Evolutionary conservation across 2,329 filamentous ascomycete species (phyloP).

Genomic region (Aureobasidium sp.): DNA sequence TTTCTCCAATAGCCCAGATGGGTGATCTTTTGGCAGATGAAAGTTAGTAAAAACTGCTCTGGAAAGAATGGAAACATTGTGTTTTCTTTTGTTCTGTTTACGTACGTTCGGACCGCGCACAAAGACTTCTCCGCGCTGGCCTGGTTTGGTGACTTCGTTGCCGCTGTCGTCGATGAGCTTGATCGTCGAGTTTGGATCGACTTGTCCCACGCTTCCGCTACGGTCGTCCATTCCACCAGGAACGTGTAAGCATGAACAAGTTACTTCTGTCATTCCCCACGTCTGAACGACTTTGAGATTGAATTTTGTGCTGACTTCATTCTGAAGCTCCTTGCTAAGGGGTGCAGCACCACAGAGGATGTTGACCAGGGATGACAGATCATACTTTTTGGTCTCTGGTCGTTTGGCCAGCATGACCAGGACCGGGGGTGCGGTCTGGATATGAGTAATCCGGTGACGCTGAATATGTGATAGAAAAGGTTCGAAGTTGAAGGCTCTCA

Average conservation of each 20-base stretch:
- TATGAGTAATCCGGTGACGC: slow-evolving; percentile 29
- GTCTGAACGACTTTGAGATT: slow-evolving; percentile 32
- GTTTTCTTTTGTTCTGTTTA: neutral
- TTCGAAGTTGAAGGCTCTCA: slow-evolving; percentile 31
- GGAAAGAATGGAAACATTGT: neutral
- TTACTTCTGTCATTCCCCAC: slow-evolving; percentile 27
- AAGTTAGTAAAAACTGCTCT: neutral
- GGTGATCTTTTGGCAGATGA: slow-evolving; percentile 14
- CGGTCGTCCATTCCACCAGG: slow-evolving; percentile 28
- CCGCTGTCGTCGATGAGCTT: slow-evolving; percentile 36
- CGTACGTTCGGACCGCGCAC: slow-evolving; percentile 28
- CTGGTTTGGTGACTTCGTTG: slow-evolving; percentile 29
- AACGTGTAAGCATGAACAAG: slow-evolving; percentile 28
- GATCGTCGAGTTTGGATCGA: slow-evolving; percentile 32
- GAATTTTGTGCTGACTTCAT: slow-evolving; percentile 29
- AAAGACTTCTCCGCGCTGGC: slow-evolving; percentile 31
- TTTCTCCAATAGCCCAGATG: slow-evolving; percentile 35
- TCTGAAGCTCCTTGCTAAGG: slow-evolving; percentile 30
- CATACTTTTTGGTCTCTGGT: slow-evolving; percentile 33
- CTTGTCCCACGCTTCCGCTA: slow-evolving; percentile 24
- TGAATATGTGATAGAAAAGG: slow-evolving; percentile 28
- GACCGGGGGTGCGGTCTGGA: slow-evolving; percentile 35
- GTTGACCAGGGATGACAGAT: slow-evolving; percentile 31
- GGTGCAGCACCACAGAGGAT: slow-evolving; percentile 35
- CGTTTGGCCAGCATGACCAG: slow-evolving; percentile 37